Conservation (phyloP, 805 yeast species). For the Saturnispora gosingensis region DNA sequence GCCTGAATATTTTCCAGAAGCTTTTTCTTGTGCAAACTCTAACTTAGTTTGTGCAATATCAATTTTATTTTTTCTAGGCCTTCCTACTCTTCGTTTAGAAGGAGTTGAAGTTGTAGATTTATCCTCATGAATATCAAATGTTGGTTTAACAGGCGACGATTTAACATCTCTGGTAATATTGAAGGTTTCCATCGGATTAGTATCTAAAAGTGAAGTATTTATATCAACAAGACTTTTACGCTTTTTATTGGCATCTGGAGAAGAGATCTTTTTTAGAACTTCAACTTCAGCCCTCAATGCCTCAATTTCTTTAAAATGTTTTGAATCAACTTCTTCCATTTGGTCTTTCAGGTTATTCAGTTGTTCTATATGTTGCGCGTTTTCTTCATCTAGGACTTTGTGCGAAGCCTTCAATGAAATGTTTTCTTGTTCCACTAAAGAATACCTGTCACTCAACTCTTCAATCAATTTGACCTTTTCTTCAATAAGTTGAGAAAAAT, state of each 20-base stretch:
- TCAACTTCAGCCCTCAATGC: background rate
- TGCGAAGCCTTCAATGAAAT: background rate
- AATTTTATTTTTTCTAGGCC: conserved; percentile 1
- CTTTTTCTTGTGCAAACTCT: background rate
- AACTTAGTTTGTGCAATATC: background rate
- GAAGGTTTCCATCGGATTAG: background rate
- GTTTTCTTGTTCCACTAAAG: background rate
- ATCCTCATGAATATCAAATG: conserved; percentile 7
- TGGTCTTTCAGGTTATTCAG: background rate
- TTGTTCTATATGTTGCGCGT: background rate
- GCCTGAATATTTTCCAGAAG: background rate
- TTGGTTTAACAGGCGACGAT: conserved; percentile 2
- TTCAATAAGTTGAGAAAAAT: background rate
- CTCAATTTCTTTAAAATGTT: background rate
- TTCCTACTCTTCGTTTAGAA: background rate
- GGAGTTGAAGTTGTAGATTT: background rate
- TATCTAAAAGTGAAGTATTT: background rate
- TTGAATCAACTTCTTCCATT: background rate
- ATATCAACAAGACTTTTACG: conserved; percentile 4
- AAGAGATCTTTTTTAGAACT: background rate
- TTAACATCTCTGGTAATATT: background rate
- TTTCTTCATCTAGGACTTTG: background rate
- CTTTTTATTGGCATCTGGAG: background rate
- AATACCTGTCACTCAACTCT: background rate
- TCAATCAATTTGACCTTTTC: background rate